Evolutionary conservation across 2,329 filamentous ascomycete species (phyloP), one percentile per base, ranked within the genome.

Genomic region (Atkinsonella hypoxylon): DNA sequence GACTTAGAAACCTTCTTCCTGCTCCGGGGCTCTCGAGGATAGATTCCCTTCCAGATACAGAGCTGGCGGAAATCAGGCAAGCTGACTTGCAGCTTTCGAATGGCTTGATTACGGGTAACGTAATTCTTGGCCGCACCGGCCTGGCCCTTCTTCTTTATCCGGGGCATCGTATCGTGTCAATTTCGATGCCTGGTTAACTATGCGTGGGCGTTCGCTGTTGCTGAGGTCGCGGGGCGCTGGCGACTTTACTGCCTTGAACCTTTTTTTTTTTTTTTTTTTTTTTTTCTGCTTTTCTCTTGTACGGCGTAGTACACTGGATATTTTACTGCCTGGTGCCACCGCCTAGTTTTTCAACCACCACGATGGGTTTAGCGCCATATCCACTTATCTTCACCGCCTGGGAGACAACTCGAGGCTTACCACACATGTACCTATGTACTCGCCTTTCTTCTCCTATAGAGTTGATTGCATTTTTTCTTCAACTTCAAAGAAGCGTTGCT

Each of bases 11-110:
- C 93, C 79, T 96, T 96, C 76, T 95, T 96, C 76, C 89, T 91
- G 75, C 86, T 95, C 64, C 93, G 82, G 56, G 93, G 93, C 75
- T 98, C 93, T 63, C 93, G 87, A 58, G 93, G 93, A 71, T 96
- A 98, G 68, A 98, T 97, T 62, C 90, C 93, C 76, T 97, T 97
- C 85, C 95, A 98, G 69, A 98, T 98, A 74, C 93, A 98, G 66
- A 98, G 79, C 73, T 95, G 86, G 72, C 93, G 85, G 73, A 98
- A 98, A 72, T 98, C 93, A 59, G 90, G 89, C 51, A 98, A 81
- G 63, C 87, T 95, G 70, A 98, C 87, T 72, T 98, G 93, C 56
- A 98, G 83, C 75, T 97, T 98, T 70, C 90, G 89, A 62, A 98
- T 89, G 44, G 93, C 93, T 74, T 96, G 89, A 41, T 91, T 96